These are phyloP conservation scores for Kickxella alabastrina DNA, from an alignment of 192 early-diverging fungal genomes.

Conservation along the genomic window DNA sequence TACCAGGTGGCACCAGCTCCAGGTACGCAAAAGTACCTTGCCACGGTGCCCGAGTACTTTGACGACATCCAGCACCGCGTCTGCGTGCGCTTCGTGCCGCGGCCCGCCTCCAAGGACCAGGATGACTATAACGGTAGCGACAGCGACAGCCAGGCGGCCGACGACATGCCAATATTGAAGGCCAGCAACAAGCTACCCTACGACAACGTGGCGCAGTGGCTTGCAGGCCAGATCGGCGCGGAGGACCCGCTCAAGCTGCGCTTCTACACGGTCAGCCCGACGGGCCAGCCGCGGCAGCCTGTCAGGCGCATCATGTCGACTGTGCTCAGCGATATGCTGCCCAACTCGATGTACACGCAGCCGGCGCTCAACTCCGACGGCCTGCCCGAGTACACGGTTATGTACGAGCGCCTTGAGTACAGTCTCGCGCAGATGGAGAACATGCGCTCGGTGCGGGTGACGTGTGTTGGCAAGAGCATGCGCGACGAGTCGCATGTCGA, in stretches of 20 bases:
- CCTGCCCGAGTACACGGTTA: slow-evolving; percentile 50
- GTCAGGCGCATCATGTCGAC: slow-evolving; percentile 50
- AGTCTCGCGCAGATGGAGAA: slow-evolving; percentile 77
- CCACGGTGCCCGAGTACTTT: slow-evolving; percentile 66
- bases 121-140: slow-evolving; percentile 6
- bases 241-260: slow-evolving; percentile 66
- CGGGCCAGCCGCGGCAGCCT: slow-evolving; percentile 31
- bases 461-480: slow-evolving; percentile 59
- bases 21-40: neutral
- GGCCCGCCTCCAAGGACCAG: slow-evolving; percentile 23
- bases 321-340: slow-evolving; percentile 58
- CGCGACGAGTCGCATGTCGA: slow-evolving; percentile 69
- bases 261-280: slow-evolving; percentile 52
- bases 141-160: neutral
- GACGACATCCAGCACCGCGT: slow-evolving; percentile 69
- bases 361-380: slow-evolving; percentile 10
- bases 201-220: slow-evolving; percentile 55
- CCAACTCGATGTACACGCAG: slow-evolving; percentile 20
- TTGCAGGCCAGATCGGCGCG: slow-evolving; percentile 55
- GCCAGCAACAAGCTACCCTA: slow-evolving; percentile 28
- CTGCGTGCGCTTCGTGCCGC: slow-evolving; percentile 67
- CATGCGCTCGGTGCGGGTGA: slow-evolving; percentile 68
- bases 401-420: slow-evolving; percentile 83
- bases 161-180: neutral
- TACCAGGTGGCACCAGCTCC: slow-evolving; percentile 54